A percentile compares a stretch with the other conserved stretches of the same genome.
These are phyloP conservation scores for Backusella mclennaniae DNA, from an alignment of 192 early-diverging fungal species.

Conservation along the genomic window DNA sequence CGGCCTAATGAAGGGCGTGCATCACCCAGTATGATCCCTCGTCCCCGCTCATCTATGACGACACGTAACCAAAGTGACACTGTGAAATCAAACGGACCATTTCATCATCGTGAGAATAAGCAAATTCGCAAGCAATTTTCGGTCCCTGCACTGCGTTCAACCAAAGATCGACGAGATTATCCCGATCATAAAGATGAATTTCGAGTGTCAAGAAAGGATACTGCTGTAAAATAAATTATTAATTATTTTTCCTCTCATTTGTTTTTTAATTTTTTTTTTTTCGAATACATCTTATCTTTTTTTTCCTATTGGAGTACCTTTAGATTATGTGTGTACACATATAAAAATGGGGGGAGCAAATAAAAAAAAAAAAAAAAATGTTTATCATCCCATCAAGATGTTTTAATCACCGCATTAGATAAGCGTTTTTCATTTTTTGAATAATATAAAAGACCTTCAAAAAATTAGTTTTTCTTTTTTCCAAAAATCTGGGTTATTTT, in stretches of 20 bases:
- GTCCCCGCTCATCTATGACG: constrained; percentile 28
- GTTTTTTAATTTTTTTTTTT: neutral
- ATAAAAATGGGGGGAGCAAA: neutral
- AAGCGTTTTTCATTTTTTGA: neutral
- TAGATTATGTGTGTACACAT: neutral
- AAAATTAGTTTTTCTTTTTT: neutral
- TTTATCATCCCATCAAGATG: constrained; percentile 6
- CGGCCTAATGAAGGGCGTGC: constrained; percentile 25
- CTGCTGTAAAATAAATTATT: constrained; percentile 9
- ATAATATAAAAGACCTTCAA: constrained; percentile 7
- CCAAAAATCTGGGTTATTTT: constrained; percentile 10
- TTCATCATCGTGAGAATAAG: neutral
- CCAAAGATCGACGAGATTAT: constrained; percentile 2
- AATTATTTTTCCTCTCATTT: neutral
- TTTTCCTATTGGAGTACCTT: neutral
- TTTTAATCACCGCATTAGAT: constrained; percentile 5
- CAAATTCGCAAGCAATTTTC: neutral
- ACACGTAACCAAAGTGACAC: constrained; percentile 5
- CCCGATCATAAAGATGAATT: constrained; percentile 2
- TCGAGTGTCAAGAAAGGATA: constrained; percentile 1
- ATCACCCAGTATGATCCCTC: constrained; percentile 29
- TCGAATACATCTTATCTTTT: neutral
- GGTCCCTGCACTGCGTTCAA: neutral
- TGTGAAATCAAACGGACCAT: constrained; percentile 8
- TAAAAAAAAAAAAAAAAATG: neutral